phyloP scores from a whole-genome alignment of 345 rosid species.

The Aquilaria sinensis region DNA sequence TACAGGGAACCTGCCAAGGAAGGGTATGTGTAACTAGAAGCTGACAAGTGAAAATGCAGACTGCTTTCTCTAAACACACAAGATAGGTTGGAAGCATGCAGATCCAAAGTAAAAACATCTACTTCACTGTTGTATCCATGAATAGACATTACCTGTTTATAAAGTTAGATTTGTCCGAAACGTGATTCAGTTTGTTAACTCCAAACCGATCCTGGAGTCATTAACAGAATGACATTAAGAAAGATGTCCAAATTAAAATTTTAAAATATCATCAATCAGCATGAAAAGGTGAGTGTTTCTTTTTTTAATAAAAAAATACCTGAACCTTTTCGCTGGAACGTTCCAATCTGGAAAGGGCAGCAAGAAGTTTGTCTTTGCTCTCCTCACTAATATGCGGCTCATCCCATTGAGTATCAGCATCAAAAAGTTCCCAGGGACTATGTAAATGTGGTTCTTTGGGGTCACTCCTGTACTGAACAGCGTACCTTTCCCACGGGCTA shows the following conservation, averaged over 20 bases:
- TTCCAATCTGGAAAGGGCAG: conserved; percentile 57
- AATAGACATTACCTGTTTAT: conserved; percentile 64
- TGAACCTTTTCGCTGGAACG: conserved; percentile 41
- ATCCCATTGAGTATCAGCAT: conserved; percentile 59
- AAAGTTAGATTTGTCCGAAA: conserved; percentile 59
- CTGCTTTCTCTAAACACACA: conserved; percentile 3
- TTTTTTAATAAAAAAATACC: conserved; percentile 28
- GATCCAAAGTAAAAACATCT: neutral
- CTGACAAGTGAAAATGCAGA: neutral
- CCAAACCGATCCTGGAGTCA: conserved; percentile 73
- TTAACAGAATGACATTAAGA: conserved; percentile 11
- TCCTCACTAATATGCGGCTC: conserved; percentile 66
- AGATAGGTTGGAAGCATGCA: neutral
- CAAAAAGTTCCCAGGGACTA: conserved; percentile 99
- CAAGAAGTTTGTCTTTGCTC: conserved; percentile 40
- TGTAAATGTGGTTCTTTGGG: conserved; percentile 71
- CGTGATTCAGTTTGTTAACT: conserved; percentile 69
- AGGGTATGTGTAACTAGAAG: neutral
- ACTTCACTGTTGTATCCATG: neutral
- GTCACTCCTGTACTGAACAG: conserved; percentile 69
- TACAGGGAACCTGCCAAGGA: conserved; percentile 69
- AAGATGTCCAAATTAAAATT: conserved; percentile 2
- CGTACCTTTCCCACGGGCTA: conserved; percentile 97
- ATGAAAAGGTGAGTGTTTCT: neutral
- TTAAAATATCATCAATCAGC: neutral